A percentile compares a stretch with the other conserved stretches of the same genome.
phyloP scores from a whole-genome alignment of 805 yeast species.

The Yarrowia divulgata region DNA sequence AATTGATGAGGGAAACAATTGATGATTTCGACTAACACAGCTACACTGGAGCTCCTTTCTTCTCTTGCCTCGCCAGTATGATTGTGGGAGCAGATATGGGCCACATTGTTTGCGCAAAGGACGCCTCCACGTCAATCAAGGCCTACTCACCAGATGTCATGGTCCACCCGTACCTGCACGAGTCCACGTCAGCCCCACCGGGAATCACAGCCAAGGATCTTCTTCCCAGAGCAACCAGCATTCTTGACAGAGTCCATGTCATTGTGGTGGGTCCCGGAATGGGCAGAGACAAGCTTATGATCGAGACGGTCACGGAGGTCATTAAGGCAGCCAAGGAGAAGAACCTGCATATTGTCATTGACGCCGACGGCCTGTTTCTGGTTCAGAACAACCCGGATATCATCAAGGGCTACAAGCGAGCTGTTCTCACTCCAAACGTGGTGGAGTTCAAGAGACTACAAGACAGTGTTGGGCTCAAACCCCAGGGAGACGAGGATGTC shows the following conservation, averaged over 20 bases:
- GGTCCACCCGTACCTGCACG: conserved; percentile 91
- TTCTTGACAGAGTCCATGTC: conserved; percentile 75
- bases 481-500: conserved; percentile 49
- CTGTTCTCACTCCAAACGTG: conserved; percentile 87
- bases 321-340: conserved; percentile 63
- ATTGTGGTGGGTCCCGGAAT: conserved; percentile 93
- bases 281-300: conserved; percentile 80
- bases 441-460: conserved; percentile 79
- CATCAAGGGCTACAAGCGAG: conserved; percentile 61
- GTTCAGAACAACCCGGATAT: conserved; percentile 65
- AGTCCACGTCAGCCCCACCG: conserved; percentile 51
- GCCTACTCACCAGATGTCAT: conserved; percentile 89
- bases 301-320: conserved; percentile 63
- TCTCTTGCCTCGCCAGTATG: conserved; percentile 85
- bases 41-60: conserved; percentile 96
- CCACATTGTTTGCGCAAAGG: conserved; percentile 83
- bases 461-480: conserved; percentile 53
- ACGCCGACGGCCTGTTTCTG: conserved; percentile 86
- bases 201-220: conserved; percentile 50
- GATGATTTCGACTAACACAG: conserved; percentile 43
- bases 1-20: background rate
- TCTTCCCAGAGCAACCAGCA: conserved; percentile 60
- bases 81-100: conserved; percentile 86
- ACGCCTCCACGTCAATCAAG: conserved; percentile 83
- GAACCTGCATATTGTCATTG: conserved; percentile 76